These are phyloP conservation scores for Laburnicola sp. DNA, from an alignment of 2,329 filamentous ascomycete species.

Conservation along the genomic window DNA sequence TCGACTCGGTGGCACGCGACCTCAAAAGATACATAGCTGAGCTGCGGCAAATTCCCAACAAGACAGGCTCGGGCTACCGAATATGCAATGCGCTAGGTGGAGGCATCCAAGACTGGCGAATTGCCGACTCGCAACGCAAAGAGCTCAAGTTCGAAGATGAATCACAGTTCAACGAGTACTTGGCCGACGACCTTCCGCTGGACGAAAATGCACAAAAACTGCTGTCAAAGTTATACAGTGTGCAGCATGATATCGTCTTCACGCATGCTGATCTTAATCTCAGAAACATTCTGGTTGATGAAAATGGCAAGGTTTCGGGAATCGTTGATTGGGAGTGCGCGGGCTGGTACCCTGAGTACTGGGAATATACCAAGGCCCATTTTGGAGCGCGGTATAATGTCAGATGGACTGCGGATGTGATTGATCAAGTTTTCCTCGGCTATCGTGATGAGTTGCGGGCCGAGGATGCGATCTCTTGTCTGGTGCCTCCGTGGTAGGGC, in stretches of 20 bases:
- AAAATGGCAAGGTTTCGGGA: constrained; percentile 19
- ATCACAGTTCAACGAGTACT: constrained; percentile 16
- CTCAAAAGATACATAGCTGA: constrained; percentile 17
- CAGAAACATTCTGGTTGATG: constrained; percentile 26
- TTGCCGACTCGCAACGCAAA: constrained; percentile 16
- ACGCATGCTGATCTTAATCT: constrained; percentile 26
- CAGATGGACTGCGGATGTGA: constrained; percentile 23
- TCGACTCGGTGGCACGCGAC: constrained; percentile 12
- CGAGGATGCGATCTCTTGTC: constrained; percentile 19
- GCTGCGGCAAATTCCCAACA: constrained; percentile 20
- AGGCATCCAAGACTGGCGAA: constrained; percentile 22
- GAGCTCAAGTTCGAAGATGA: constrained; percentile 16
- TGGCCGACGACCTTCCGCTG: constrained; percentile 14
- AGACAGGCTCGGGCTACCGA: constrained; percentile 11
- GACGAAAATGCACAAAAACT: constrained; percentile 14
- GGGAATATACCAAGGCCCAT: constrained; percentile 26
- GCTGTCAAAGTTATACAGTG: constrained; percentile 16
- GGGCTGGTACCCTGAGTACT: constrained; percentile 31
- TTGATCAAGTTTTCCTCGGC: constrained; percentile 21
- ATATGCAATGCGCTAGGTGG: constrained; percentile 23
- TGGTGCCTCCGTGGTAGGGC: constrained; percentile 19
- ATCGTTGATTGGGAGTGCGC: constrained; percentile 31
- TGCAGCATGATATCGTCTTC: constrained; percentile 24
- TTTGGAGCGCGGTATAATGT: constrained; percentile 13
- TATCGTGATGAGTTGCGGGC: constrained; percentile 21